These are phyloP conservation scores for Chrysosphaeria jannelii DNA, from an alignment of 2,329 filamentous ascomycete species.

Conservation along the genomic window DNA sequence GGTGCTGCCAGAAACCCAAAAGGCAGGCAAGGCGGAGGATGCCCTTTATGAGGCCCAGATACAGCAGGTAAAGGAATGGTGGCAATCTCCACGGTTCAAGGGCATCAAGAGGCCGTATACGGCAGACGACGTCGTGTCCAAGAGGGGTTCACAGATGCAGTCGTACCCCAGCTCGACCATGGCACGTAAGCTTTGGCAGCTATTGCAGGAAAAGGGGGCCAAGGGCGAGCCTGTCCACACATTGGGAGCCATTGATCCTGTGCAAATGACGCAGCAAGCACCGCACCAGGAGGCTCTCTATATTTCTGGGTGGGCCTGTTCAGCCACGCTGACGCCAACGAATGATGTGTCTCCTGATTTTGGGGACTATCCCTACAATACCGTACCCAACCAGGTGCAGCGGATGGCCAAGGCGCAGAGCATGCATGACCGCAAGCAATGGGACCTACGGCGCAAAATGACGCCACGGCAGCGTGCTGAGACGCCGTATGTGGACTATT, in stretches of 20 bases:
- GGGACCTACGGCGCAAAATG: constrained; percentile 58
- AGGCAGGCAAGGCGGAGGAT: constrained; percentile 58
- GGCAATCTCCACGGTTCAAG: constrained; percentile 54
- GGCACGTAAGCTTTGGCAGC: constrained; percentile 79
- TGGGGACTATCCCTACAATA: constrained; percentile 97
- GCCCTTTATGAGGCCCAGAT: constrained; percentile 60
- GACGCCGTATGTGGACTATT: constrained; percentile 68
- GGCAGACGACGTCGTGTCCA: constrained; percentile 72
- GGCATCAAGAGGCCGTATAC: constrained; percentile 83
- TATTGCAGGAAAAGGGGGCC: constrained; percentile 48
- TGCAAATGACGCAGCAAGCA: constrained; percentile 97
- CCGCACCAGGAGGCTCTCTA: constrained; percentile 89
- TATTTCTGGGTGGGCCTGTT: constrained; percentile 92
- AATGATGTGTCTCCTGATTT: constrained; percentile 97
- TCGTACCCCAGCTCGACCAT: constrained; percentile 79
- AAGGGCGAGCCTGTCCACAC: constrained; percentile 79
- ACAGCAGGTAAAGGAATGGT: constrained; percentile 69
- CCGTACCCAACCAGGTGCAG: constrained; percentile 92
- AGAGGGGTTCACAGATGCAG: constrained; percentile 65
- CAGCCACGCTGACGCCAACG: constrained; percentile 66
- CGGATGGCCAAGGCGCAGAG: constrained; percentile 87
- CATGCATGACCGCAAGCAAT: constrained; percentile 88
- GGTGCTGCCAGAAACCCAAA: constrained; percentile 45
- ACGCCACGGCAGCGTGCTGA: constrained; percentile 37
- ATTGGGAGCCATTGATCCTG: constrained; percentile 79